Conservation (phyloP, 2,329 filamentous ascomycete genomes). For the Diplodia corticola region DNA sequence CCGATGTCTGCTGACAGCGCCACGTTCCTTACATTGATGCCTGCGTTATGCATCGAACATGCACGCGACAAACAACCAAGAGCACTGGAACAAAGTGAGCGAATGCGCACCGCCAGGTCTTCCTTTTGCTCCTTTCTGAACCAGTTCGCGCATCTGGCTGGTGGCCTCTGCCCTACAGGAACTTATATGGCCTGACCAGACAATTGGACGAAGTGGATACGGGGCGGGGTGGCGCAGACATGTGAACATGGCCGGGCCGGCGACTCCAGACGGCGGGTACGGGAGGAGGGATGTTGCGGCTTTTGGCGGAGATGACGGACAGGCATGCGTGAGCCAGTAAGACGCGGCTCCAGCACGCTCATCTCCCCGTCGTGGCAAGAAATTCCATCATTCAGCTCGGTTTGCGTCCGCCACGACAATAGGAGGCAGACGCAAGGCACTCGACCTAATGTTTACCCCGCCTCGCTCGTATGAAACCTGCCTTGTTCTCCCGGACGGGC, state of each 20-base stretch:
- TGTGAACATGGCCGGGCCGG: constrained; percentile 7
- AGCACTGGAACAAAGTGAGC: too few relatives aligned
- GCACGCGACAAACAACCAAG: too few relatives aligned
- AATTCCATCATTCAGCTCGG: background rate
- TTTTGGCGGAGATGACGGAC: constrained; percentile 11
- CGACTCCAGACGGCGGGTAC: background rate
- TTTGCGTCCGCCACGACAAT: background rate
- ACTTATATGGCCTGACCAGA: background rate
- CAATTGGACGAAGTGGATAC: background rate
- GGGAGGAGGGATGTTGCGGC: background rate
- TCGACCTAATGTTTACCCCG: background rate
- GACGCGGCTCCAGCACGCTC: background rate
- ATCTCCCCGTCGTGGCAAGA: background rate
- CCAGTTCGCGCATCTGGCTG: background rate
- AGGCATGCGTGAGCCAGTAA: constrained; percentile 1
- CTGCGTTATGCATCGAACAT: background rate
- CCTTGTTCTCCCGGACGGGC: background rate
- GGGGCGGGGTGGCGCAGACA: background rate
- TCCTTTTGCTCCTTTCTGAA: background rate
- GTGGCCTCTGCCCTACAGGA: background rate
- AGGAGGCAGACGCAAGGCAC: constrained; percentile 1
- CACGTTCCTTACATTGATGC: background rate
- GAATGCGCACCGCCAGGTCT: background rate
- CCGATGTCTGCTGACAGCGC: background rate
- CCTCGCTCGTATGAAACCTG: background rate